Percentiles rank a stretch among this genome's conserved stretches.
phyloP scores from a whole-genome alignment of 139 green algal genomes.

The Picochlorum sp. region DNA sequence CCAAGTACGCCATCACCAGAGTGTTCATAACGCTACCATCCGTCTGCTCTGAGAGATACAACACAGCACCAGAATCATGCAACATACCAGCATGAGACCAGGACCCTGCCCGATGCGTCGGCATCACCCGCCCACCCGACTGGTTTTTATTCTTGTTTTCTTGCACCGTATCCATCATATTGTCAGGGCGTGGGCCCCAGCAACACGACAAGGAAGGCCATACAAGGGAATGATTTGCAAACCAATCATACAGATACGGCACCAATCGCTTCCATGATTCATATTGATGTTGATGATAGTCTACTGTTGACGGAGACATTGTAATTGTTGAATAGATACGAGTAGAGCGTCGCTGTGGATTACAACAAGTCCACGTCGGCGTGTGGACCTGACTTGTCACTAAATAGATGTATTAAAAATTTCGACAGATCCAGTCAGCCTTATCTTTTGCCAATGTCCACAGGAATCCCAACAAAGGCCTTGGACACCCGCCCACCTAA shows the following conservation, averaged over 20 bases:
- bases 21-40: conserved; percentile 61
- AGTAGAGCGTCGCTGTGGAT: too few species aligned
- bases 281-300: conserved; percentile 10
- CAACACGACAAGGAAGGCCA: conserved; percentile 84
- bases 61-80: conserved; percentile 29
- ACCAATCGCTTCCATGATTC: conserved; percentile 25
- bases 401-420: too few species aligned
- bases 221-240: conserved; percentile 66
- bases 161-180: conserved; percentile 31
- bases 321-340: too few species aligned
- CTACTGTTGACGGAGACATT: too few species aligned
- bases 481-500: background rate
- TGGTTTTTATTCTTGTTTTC: conserved; percentile 27
- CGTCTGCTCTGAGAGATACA: conserved; percentile 87
- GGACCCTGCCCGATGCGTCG: too few species aligned
- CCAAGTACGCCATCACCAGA: conserved; percentile 40
- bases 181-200: conserved; percentile 52
- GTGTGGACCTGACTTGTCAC: too few species aligned
- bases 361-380: too few species aligned
- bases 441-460: too few species aligned
- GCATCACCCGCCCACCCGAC: conserved; percentile 17
- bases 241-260: conserved; percentile 68
- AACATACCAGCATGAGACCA: too few species aligned
- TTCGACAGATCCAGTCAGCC: too few species aligned
- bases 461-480: too few species aligned